Conservation (phyloP, 1,139 yeast species). For the Hansenula anomala region DNA sequence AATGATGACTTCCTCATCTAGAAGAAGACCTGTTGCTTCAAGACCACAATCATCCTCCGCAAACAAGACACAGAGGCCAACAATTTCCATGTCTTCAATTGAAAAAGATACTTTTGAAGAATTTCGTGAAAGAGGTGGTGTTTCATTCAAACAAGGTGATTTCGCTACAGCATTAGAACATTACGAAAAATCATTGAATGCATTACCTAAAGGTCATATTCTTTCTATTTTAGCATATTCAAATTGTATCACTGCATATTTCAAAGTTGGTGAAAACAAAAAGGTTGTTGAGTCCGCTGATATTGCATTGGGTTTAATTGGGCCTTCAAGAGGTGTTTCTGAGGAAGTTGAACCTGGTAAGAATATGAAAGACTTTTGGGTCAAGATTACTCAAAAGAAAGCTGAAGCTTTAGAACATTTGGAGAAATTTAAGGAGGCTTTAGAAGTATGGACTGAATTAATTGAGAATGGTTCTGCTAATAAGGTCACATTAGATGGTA, state of each 20-base stretch:
- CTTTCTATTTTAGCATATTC: constrained; percentile 66
- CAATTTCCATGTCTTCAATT: constrained; percentile 29
- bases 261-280: constrained; percentile 72
- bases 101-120: constrained; percentile 44
- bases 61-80: constrained; percentile 19
- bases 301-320: constrained; percentile 55
- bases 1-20: constrained; percentile 15
- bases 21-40: constrained; percentile 11
- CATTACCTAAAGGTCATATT: constrained; percentile 64
- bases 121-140: constrained; percentile 56
- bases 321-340: constrained; percentile 31
- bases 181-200: constrained; percentile 57
- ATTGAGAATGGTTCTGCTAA: constrained; percentile 65
- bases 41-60: constrained; percentile 7
- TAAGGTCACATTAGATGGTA: constrained; percentile 71
- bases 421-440: constrained; percentile 65
- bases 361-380: constrained; percentile 64
- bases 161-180: constrained; percentile 59
- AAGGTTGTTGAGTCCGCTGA: constrained; percentile 52
- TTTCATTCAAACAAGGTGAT: constrained; percentile 75
- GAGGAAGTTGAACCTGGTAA: constrained; percentile 48
- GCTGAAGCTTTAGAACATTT: constrained; percentile 83
- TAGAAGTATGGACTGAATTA: constrained; percentile 53
- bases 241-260: constrained; percentile 67
- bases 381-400: constrained; percentile 59